Conservation (phyloP, 163 green algal species). For the Scenedesmus sp. region DNA sequence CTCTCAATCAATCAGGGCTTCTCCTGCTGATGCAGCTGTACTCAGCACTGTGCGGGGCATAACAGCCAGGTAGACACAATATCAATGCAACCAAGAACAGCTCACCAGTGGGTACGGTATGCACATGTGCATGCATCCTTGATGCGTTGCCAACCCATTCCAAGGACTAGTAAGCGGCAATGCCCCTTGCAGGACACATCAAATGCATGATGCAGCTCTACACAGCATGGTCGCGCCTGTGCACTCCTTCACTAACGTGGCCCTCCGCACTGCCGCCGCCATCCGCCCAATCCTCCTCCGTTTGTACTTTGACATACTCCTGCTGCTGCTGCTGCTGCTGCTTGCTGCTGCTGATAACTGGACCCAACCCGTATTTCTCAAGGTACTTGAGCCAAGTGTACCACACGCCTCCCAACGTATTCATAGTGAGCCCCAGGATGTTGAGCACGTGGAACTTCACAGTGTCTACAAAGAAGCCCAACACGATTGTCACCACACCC, state of each 20-base stretch:
- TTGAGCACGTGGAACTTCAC: conserved; percentile 71
- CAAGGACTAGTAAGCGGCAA: too few relatives aligned
- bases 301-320: background rate
- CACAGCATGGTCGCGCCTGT: background rate
- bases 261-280: too few relatives aligned
- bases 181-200: background rate
- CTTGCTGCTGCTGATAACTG: background rate
- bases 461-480: conserved; percentile 73
- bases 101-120: too few relatives aligned
- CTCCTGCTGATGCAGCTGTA: too few relatives aligned
- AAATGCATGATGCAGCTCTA: background rate
- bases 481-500: conserved; percentile 62
- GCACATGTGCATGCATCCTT: too few relatives aligned
- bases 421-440: conserved; percentile 72
- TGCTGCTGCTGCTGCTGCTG: conserved; percentile 6
- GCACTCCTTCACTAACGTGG: background rate
- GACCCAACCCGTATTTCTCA: conserved; percentile 6
- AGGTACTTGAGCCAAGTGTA: conserved; percentile 38
- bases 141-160: too few relatives aligned
- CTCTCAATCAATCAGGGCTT: too few relatives aligned
- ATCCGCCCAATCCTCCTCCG: background rate
- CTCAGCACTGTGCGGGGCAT: too few relatives aligned
- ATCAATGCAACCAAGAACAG: too few relatives aligned
- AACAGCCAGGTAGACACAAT: too few relatives aligned
- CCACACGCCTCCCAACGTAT: conserved; percentile 61